Conservation (phyloP, 208 protist species). For the Leishmania arabica region DNA sequence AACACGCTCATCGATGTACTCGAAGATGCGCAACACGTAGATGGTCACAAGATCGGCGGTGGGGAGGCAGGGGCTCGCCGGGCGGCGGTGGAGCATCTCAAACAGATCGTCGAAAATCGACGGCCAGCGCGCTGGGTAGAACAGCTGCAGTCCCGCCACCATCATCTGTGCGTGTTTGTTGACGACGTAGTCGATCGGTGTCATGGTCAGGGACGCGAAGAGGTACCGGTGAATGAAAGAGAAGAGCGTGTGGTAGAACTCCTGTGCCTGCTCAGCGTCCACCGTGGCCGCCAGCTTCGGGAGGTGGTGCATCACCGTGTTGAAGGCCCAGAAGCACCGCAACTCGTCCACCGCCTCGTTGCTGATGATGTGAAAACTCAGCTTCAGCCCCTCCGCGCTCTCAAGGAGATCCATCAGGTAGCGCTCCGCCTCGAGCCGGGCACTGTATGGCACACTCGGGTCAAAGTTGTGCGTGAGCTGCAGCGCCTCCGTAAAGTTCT, state of each 20-base stretch:
- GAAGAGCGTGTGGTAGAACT: conserved; percentile 70
- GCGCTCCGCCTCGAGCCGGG: conserved; percentile 59
- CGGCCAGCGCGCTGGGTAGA: conserved; percentile 68
- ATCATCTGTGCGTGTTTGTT: conserved; percentile 90
- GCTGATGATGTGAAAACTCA: conserved; percentile 72
- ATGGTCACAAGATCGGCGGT: conserved; percentile 45
- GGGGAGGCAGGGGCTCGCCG: conserved; percentile 22
- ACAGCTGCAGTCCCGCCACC: conserved; percentile 63
- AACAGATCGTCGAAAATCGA: conserved; percentile 73
- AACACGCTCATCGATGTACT: conserved; percentile 85
- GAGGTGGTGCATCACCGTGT: conserved; percentile 77
- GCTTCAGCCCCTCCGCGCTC: conserved; percentile 61
- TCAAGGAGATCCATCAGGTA: conserved; percentile 72
- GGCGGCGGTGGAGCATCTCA: conserved; percentile 43
- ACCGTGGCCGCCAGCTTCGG: conserved; percentile 38
- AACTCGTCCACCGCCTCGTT: conserved; percentile 63
- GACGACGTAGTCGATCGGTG: conserved; percentile 56
- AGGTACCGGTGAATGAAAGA: conserved; percentile 69
- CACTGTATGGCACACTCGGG: conserved; percentile 30
- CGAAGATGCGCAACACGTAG: conserved; percentile 82
- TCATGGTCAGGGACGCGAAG: conserved; percentile 19
- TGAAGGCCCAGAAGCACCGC: conserved; percentile 86
- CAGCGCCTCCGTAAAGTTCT: conserved; percentile 65
- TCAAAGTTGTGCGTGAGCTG: conserved; percentile 61
- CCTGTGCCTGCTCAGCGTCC: conserved; percentile 43